Evolutionary conservation across 2,329 filamentous ascomycete species (phyloP).

Genomic region (Talaromyces funiculosus): DNA sequence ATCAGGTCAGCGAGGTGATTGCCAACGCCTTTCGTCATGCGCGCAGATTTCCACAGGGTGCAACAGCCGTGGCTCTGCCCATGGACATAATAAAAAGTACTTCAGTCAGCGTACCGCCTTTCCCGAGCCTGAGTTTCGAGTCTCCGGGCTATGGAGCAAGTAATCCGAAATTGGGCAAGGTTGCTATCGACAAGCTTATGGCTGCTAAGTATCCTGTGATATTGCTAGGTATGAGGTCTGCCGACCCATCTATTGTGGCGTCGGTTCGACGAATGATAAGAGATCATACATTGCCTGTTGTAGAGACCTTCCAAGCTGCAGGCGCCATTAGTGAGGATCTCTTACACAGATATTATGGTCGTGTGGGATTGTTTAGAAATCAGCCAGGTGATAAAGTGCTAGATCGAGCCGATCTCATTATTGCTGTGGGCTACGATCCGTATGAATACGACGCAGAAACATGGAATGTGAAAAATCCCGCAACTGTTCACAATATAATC

Average conservation of each 20-base stretch:
- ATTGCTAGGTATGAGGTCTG: slow-evolving; percentile 12
- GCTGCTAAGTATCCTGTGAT: slow-evolving; percentile 11
- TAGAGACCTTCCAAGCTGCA: slow-evolving; percentile 14
- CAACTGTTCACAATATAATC: slow-evolving; percentile 10
- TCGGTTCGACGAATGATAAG: slow-evolving; percentile 11
- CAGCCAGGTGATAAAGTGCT: slow-evolving; percentile 12
- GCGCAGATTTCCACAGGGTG: slow-evolving; percentile 10
- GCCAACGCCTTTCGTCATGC: slow-evolving; percentile 13
- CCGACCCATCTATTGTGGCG: slow-evolving; percentile 5
- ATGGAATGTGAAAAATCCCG: slow-evolving; percentile 12
- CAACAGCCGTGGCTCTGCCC: slow-evolving; percentile 12
- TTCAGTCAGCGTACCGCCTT: slow-evolving; percentile 8
- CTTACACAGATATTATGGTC: slow-evolving; percentile 9
- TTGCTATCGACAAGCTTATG: slow-evolving; percentile 9
- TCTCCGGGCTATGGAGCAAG: slow-evolving; percentile 8
- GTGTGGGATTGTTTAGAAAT: slow-evolving; percentile 13
- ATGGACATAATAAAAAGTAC: slow-evolving; percentile 15
- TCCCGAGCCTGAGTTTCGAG: slow-evolving; percentile 13
- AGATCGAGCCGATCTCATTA: slow-evolving; percentile 9
- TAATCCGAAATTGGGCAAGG: slow-evolving; percentile 9
- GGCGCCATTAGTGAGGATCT: slow-evolving; percentile 14
- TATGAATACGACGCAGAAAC: slow-evolving; percentile 14
- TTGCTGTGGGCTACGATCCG: slow-evolving; percentile 12
- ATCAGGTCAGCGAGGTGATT: slow-evolving; percentile 15
- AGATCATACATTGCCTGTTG: slow-evolving; percentile 10